A percentile compares a stretch with the other conserved stretches of the same genome.
Evolutionary conservation across 345 rosid genomes (phyloP).

Genomic region (Gynandropsis gynandra): DNA sequence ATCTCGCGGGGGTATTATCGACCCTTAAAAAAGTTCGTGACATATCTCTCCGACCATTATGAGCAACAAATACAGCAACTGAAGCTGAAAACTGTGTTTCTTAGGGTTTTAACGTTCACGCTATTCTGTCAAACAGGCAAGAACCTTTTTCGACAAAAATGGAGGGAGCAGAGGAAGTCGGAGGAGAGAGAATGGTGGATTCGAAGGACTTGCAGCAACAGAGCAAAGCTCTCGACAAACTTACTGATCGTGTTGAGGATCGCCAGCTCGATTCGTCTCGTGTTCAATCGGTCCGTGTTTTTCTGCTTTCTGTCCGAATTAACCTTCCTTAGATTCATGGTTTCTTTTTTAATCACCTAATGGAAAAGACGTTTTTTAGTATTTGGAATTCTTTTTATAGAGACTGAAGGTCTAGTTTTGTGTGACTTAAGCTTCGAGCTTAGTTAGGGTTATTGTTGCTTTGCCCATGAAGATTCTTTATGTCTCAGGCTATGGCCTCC

Average conservation of each 20-base stretch:
- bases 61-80: too few relatives aligned
- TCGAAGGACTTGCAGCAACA: slow-evolving; percentile 96
- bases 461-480: not conserved
- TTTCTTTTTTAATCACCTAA: too few relatives aligned
- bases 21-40: too few relatives aligned
- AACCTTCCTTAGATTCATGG: not conserved
- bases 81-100: too few relatives aligned
- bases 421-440: not conserved
- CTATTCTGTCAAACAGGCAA: too few relatives aligned
- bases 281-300: slow-evolving; percentile 59
- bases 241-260: slow-evolving; percentile 96
- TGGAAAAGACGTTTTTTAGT: too few relatives aligned
- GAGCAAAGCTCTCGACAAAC: slow-evolving; percentile 96
- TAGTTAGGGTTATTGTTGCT: not conserved
- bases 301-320: not conserved
- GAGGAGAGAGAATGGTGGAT: slow-evolving; percentile 49
- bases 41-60: too few relatives aligned
- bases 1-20: too few relatives aligned
- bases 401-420: too few relatives aligned
- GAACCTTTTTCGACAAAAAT: slow-evolving; percentile 23
- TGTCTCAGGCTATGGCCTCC: slow-evolving; percentile 91
- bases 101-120: too few relatives aligned
- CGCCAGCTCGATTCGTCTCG: slow-evolving; percentile 97
- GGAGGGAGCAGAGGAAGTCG: slow-evolving; percentile 74
- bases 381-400: too few relatives aligned